A percentile compares a stretch with the other conserved stretches of the same genome.
phyloP scores from a whole-genome alignment of 805 yeast genomes.

The Lipomyces japonicus region DNA sequence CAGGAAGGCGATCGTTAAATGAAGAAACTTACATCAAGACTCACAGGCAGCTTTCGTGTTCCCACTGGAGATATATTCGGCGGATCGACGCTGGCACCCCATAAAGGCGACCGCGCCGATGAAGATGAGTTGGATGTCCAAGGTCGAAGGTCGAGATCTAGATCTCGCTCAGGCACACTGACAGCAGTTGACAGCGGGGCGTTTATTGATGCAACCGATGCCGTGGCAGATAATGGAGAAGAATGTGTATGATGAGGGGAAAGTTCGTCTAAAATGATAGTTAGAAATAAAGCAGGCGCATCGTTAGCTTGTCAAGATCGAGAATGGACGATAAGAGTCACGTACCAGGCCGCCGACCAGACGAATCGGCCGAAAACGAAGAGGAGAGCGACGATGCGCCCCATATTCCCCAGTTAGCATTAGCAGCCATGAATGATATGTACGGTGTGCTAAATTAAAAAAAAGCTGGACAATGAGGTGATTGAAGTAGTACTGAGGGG shows the following conservation, averaged over 20 bases:
- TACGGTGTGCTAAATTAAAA: no score
- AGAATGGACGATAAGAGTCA: not conserved
- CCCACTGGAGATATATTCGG: constrained; percentile 20
- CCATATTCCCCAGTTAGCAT: constrained; percentile 28
- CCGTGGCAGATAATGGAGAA: constrained; percentile 11
- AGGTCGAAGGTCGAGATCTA: constrained; percentile 24
- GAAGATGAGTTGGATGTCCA: constrained; percentile 25
- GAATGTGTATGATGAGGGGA: constrained; percentile 3
- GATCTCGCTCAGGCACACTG: constrained; percentile 18
- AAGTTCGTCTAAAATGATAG: not conserved
- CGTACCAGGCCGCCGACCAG: constrained; percentile 10
- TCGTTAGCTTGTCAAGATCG: constrained; percentile 3
- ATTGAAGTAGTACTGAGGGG: no score
- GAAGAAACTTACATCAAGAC: not conserved
- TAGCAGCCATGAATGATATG: constrained; percentile 23
- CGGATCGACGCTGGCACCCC: constrained; percentile 13
- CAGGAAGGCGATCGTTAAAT: not conserved
- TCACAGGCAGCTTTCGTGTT: constrained; percentile 20
- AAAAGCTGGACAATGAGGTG: no score
- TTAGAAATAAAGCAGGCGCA: not conserved
- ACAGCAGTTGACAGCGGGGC: constrained; percentile 1
- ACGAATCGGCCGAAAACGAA: constrained; percentile 7
- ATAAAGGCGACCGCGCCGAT: constrained; percentile 26
- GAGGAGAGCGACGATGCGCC: constrained; percentile 24
- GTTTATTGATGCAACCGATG: constrained; percentile 2